Conservation (phyloP, 495 filamentous ascomycete species). For the Penicillium canariense region DNA sequence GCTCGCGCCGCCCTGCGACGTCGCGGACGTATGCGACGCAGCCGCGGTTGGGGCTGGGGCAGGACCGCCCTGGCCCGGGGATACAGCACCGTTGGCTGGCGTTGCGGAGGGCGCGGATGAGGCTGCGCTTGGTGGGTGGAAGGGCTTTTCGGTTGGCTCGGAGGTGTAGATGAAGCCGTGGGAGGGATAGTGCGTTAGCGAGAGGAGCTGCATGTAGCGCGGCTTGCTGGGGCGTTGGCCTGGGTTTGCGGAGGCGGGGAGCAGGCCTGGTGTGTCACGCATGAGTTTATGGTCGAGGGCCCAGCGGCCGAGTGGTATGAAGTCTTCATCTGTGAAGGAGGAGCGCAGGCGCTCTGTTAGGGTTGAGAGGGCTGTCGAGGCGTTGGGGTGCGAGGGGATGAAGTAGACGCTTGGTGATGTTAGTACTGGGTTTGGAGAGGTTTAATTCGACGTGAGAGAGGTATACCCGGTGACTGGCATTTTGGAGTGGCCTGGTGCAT, state of each 20-base stretch:
- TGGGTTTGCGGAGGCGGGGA: slow-evolving; percentile 29
- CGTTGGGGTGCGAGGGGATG: slow-evolving; percentile 45
- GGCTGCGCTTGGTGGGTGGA: slow-evolving; percentile 9
- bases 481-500: not conserved
- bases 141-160: slow-evolving; percentile 23
- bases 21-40: not conserved
- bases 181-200: slow-evolving; percentile 37
- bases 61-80: not conserved
- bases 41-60: not conserved
- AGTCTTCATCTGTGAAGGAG: slow-evolving; percentile 36
- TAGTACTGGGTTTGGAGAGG: slow-evolving; percentile 3
- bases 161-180: slow-evolving; percentile 49
- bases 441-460: not conserved
- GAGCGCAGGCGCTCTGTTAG: slow-evolving; percentile 44
- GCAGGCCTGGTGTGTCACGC: slow-evolving; percentile 45
- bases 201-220: slow-evolving; percentile 48
- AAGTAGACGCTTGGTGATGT: slow-evolving; percentile 39
- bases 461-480: slow-evolving; percentile 39
- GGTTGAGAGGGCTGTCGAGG: slow-evolving; percentile 33
- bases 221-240: slow-evolving; percentile 29
- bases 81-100: not conserved
- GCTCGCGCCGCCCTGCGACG: not conserved
- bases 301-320: slow-evolving; percentile 41
- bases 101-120: not conserved
- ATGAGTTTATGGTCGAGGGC: slow-evolving; percentile 45